phyloP scores from a whole-genome alignment of 495 filamentous ascomycete species.

The Aspergillus indologenus region DNA sequence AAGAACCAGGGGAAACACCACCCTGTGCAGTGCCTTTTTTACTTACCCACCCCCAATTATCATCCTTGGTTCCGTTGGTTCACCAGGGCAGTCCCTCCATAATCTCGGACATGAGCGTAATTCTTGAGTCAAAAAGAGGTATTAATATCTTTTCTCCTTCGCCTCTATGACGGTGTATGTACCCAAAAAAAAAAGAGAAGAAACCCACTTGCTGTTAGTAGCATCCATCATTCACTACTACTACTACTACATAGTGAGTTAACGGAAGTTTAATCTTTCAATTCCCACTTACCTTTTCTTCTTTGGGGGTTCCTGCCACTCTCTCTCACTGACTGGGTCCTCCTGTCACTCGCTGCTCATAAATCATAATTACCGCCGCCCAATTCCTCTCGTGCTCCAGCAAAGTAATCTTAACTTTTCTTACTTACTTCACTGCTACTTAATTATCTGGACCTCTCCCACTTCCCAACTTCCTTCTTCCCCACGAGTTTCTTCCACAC shows the following conservation, averaged over 20 bases:
- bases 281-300: not conserved
- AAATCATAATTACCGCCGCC: not conserved
- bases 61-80: conserved; percentile 8
- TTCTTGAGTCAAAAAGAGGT: not conserved
- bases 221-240: not conserved
- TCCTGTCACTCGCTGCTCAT: not conserved
- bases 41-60: conserved; percentile 11
- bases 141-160: conserved; percentile 5
- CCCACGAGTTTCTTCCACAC: not conserved
- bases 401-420: not conserved
- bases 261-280: conserved; percentile 3
- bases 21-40: not conserved
- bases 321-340: no score
- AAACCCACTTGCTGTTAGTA: conserved; percentile 4
- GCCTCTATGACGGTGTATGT: conserved; percentile 1
- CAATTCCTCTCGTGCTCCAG: no score
- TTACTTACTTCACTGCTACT: conserved; percentile 2
- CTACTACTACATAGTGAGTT: no score
- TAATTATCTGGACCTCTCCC: not conserved
- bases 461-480: not conserved
- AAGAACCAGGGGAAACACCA: conserved; percentile 14
- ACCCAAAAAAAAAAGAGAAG: not conserved
- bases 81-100: conserved; percentile 2
- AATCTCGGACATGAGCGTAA: not conserved
- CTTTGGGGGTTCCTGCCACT: not conserved